These are phyloP conservation scores for Phaeosphaeriaceae sp. DNA, from an alignment of 2,329 filamentous ascomycete species.

Conservation along the genomic window DNA sequence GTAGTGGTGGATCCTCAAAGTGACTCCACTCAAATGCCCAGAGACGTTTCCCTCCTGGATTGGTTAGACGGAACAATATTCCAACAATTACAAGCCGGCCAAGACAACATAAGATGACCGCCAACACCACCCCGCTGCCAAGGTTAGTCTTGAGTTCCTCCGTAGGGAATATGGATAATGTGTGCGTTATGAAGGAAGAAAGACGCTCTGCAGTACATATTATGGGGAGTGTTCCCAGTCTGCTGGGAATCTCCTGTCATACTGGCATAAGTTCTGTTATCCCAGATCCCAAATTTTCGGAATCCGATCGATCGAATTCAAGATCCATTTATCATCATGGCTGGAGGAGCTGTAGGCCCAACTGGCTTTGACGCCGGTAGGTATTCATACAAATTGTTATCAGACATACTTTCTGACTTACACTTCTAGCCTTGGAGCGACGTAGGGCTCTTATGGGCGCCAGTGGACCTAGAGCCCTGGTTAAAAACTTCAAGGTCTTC, in stretches of 20 bases:
- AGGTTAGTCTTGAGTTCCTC: slow-evolving; percentile 6
- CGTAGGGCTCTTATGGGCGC: slow-evolving; percentile 32
- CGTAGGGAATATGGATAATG: slow-evolving; percentile 28
- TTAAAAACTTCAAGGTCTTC: slow-evolving; percentile 62
- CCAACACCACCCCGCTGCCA: slow-evolving; percentile 12
- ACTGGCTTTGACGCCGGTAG: slow-evolving; percentile 25
- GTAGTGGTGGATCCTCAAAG: background rate
- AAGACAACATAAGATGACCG: slow-evolving; percentile 7
- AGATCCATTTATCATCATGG: slow-evolving; percentile 19
- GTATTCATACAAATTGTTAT: background rate
- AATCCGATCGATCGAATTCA: background rate
- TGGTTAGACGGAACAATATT: slow-evolving; percentile 15
- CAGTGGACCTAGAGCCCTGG: slow-evolving; percentile 55
- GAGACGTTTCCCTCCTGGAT: slow-evolving; percentile 11
- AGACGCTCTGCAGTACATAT: too few relatives aligned
- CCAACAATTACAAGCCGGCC: slow-evolving; percentile 1
- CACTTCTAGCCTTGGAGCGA: slow-evolving; percentile 21
- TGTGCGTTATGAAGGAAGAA: background rate
- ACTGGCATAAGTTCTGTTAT: background rate
- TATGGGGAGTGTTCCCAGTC: too few relatives aligned
- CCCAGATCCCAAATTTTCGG: background rate
- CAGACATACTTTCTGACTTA: background rate
- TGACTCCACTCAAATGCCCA: slow-evolving; percentile 8
- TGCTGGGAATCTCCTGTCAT: background rate
- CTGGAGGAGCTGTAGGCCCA: slow-evolving; percentile 25